Evolutionary conservation across 805 yeast species (phyloP).

Genomic region (Lachancea kluyveri): DNA sequence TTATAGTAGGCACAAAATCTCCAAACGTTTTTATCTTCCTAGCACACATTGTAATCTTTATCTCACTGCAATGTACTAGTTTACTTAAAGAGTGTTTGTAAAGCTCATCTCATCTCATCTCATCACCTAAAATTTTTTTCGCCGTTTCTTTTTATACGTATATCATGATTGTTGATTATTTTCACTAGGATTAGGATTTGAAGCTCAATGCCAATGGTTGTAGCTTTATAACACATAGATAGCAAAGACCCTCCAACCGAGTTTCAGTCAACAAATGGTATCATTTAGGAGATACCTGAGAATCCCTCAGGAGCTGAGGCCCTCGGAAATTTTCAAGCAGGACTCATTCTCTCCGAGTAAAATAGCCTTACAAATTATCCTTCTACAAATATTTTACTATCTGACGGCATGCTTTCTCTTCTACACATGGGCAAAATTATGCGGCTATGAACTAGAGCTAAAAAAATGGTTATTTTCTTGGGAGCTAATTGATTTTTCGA

Average conservation of each 20-base stretch:
- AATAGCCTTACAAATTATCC: slow-evolving; percentile 63
- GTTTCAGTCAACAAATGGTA: slow-evolving; percentile 14
- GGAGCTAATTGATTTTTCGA: slow-evolving; percentile 65
- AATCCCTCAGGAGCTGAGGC: slow-evolving; percentile 24
- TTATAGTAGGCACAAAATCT: slow-evolving; percentile 64
- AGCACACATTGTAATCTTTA: slow-evolving; percentile 3
- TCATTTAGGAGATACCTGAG: slow-evolving; percentile 27
- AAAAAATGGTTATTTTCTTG: slow-evolving; percentile 72
- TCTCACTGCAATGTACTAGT: not conserved
- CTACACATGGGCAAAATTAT: slow-evolving; percentile 54
- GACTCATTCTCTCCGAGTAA: slow-evolving; percentile 52
- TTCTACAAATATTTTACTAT: slow-evolving; percentile 76
- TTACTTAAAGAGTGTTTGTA: not conserved
- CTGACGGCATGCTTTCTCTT: slow-evolving; percentile 62
- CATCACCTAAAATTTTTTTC: slow-evolving; percentile 7
- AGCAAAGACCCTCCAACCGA: too few relatives aligned
- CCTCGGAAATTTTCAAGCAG: slow-evolving; percentile 28
- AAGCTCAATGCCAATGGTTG: not conserved
- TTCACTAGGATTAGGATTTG: not conserved
- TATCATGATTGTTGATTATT: not conserved
- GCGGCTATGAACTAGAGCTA: slow-evolving; percentile 63
- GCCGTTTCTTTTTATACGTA: not conserved
- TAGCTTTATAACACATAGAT: not conserved
- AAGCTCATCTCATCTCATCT: slow-evolving; percentile 22
- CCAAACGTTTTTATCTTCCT: slow-evolving; percentile 28